These are phyloP conservation scores for Gymnopilus dilepis DNA, from an alignment of 768 basidiomycete genomes.

Conservation along the genomic window DNA sequence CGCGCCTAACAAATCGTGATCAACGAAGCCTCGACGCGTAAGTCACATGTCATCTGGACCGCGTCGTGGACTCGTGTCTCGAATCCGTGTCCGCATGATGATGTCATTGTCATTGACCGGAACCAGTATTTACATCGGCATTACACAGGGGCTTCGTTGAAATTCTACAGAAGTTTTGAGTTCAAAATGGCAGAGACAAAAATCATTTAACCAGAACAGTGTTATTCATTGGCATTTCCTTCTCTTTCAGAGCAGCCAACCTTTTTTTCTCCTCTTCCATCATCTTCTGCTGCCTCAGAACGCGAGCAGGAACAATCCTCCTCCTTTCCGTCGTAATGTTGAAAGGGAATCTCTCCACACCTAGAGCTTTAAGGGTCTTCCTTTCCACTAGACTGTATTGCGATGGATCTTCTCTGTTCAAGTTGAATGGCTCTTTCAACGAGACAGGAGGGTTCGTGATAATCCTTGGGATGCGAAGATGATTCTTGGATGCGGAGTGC, in stretches of 20 bases:
- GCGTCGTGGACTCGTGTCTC: slow-evolving; percentile 4
- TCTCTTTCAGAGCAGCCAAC: slow-evolving; percentile 29
- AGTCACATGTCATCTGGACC: slow-evolving; percentile 25
- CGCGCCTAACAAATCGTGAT: slow-evolving; percentile 15
- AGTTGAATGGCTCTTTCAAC: slow-evolving; percentile 59
- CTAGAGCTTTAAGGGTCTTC: slow-evolving; percentile 61
- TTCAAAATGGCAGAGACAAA: too few species aligned
- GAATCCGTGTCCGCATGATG: too few species aligned
- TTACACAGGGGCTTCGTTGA: too few species aligned
- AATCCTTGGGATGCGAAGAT: slow-evolving; percentile 57
- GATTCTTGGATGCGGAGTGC: slow-evolving; percentile 67
- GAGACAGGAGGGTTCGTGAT: slow-evolving; percentile 72
- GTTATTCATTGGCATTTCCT: neutral
- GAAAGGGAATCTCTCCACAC: slow-evolving; percentile 51
- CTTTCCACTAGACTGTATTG: slow-evolving; percentile 64
- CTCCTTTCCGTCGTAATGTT: slow-evolving; percentile 52
- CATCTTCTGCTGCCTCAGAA: slow-evolving; percentile 51
- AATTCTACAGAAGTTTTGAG: too few species aligned
- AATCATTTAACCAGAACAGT: slow-evolving; percentile 9
- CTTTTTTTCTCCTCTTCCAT: slow-evolving; percentile 52
- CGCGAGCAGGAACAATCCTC: slow-evolving; percentile 51
- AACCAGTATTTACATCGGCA: too few species aligned
- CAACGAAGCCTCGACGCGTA: slow-evolving; percentile 27
- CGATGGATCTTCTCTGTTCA: slow-evolving; percentile 45
- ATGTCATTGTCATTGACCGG: too few species aligned